A percentile compares a stretch with the other conserved stretches of the same genome.
phyloP scores from a whole-genome alignment of 2,329 filamentous ascomycete genomes.

The Cladosporium austrohemisphaericum region DNA sequence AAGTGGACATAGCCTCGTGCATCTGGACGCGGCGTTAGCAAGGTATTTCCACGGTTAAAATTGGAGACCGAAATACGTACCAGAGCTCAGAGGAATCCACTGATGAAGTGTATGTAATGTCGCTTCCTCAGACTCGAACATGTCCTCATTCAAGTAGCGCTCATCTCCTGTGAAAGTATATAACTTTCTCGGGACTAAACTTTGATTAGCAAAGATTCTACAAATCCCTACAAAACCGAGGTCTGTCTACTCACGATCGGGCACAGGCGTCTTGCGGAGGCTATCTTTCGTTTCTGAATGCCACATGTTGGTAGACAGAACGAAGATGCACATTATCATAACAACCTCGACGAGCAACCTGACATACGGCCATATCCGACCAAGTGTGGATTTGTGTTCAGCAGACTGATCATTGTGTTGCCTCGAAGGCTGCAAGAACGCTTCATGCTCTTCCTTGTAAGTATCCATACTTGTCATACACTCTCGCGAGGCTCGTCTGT shows the following conservation, averaged over 20 bases:
- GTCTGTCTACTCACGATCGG: constrained; percentile 6
- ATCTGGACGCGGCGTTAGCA: not conserved
- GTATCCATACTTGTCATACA: not conserved
- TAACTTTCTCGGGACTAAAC: constrained; percentile 8
- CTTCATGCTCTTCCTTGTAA: constrained; percentile 4
- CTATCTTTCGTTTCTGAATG: not conserved
- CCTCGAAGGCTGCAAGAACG: not conserved
- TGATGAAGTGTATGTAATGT: constrained; percentile 13
- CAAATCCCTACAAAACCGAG: no score
- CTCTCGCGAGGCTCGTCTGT: no score
- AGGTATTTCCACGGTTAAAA: not conserved
- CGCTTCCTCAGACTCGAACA: constrained; percentile 10
- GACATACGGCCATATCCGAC: constrained; percentile 4
- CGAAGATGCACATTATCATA: constrained; percentile 11
- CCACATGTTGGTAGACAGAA: not conserved
- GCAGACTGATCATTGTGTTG: not conserved
- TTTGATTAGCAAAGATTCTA: no score
- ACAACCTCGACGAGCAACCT: constrained; percentile 7
- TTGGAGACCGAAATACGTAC: not conserved
- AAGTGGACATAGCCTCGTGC: constrained; percentile 14
- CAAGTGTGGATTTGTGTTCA: not conserved
- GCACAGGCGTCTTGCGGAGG: constrained; percentile 8
- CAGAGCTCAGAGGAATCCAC: constrained; percentile 14
- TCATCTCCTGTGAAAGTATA: constrained; percentile 10
- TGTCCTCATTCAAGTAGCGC: constrained; percentile 14